phyloP scores from a whole-genome alignment of 2,329 filamentous ascomycete genomes.

The Pleurostoma richardsiae region DNA sequence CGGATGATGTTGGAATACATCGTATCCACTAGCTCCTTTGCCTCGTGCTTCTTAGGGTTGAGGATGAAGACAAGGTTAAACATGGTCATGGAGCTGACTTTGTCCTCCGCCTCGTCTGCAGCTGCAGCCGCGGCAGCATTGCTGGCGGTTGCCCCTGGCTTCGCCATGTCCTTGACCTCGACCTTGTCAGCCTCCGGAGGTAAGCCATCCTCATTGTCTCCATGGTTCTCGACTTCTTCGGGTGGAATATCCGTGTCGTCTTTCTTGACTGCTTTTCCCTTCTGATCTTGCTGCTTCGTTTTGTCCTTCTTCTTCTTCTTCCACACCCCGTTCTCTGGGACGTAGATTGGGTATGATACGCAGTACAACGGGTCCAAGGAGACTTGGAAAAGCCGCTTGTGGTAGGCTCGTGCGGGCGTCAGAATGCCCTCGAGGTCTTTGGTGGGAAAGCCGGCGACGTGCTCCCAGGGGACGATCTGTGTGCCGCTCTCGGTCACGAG shows the following conservation, averaged over 20 bases:
- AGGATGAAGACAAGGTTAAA: slow-evolving; percentile 96
- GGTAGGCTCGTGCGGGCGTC: slow-evolving; percentile 68
- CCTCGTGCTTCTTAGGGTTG: slow-evolving; percentile 72
- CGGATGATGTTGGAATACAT: slow-evolving; percentile 86
- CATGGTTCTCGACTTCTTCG: slow-evolving; percentile 17
- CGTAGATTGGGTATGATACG: slow-evolving; percentile 78
- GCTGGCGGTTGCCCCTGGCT: slow-evolving; percentile 24
- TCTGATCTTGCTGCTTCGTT: slow-evolving; percentile 22
- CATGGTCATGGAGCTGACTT: slow-evolving; percentile 80
- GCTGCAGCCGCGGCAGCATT: slow-evolving; percentile 24
- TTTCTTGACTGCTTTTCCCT: slow-evolving; percentile 20
- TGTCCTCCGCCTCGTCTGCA: slow-evolving; percentile 51
- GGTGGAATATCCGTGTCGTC: slow-evolving; percentile 21
- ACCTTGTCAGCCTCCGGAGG: slow-evolving; percentile 19
- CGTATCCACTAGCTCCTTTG: slow-evolving; percentile 67
- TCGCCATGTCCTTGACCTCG: slow-evolving; percentile 21
- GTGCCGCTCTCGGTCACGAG: slow-evolving; percentile 49
- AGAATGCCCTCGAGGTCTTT: slow-evolving; percentile 76
- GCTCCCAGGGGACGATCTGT: slow-evolving; percentile 64
- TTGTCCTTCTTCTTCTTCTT: slow-evolving; percentile 54
- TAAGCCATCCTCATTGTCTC: slow-evolving; percentile 11
- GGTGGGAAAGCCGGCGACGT: slow-evolving; percentile 68
- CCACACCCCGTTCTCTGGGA: slow-evolving; percentile 74
- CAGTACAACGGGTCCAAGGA: slow-evolving; percentile 76
- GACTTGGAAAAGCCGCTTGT: slow-evolving; percentile 79